phyloP scores from a whole-genome alignment of 2,329 filamentous ascomycete genomes.

The Sporothrix globosa region DNA sequence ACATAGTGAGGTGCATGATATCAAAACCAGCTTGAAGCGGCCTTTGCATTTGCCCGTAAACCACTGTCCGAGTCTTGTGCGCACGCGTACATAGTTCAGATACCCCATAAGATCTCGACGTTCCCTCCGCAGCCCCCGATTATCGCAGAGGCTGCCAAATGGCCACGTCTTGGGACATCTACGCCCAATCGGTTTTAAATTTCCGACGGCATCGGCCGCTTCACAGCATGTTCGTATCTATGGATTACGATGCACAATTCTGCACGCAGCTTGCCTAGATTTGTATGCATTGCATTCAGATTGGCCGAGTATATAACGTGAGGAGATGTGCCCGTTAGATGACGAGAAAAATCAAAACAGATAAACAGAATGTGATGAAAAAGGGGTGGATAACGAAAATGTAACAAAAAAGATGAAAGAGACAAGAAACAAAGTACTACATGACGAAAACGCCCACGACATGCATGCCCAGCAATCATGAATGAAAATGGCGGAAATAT shows the following conservation, averaged over 20 bases:
- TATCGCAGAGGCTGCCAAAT: conserved; percentile 10
- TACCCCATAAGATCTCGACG: not conserved
- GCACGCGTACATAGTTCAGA: not conserved
- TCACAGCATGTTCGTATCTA: not conserved
- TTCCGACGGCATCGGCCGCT: not conserved
- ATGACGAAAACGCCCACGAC: not conserved
- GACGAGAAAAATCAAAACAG: not conserved
- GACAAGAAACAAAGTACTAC: conserved; percentile 8
- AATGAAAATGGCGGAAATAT: not conserved
- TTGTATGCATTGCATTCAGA: conserved; percentile 15
- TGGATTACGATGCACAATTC: not conserved
- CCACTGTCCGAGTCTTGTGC: not conserved
- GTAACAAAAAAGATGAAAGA: not conserved
- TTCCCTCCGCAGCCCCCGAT: not conserved
- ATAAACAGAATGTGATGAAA: not conserved
- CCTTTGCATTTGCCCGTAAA: not conserved
- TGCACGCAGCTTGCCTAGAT: not conserved
- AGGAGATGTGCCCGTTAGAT: conserved; percentile 20
- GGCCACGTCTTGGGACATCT: not conserved
- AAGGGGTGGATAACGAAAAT: not conserved
- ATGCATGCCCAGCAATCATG: conserved; percentile 11
- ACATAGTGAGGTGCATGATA: not conserved
- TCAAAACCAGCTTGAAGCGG: not conserved
- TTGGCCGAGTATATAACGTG: conserved; percentile 11
- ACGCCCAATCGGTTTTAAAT: not conserved